Conservation (phyloP, 352 stramenopile genomes). For the Globisporangium echinulatum region DNA sequence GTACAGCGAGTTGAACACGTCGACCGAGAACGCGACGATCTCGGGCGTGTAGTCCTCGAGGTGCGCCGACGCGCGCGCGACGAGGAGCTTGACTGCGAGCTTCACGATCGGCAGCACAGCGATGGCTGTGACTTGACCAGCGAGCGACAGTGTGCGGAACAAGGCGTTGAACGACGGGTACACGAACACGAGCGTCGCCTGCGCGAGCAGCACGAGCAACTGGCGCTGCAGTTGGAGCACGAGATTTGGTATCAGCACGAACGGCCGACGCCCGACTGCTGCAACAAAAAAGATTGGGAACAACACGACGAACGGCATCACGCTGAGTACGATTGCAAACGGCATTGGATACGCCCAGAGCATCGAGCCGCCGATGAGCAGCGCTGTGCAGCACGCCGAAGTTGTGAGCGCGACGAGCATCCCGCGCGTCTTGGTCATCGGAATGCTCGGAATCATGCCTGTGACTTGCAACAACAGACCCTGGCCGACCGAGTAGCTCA, state of each 20-base stretch:
- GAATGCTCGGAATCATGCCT: constrained; percentile 2
- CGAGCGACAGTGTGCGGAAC: constrained; percentile 13
- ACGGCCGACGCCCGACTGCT: neutral
- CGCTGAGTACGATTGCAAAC: constrained; percentile 22
- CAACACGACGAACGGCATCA: constrained; percentile 16
- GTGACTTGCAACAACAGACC: constrained; percentile 1
- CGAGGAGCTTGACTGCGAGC: constrained; percentile 26
- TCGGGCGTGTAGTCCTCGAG: constrained; percentile 27
- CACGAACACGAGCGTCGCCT: constrained; percentile 23
- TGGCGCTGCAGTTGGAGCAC: constrained; percentile 14
- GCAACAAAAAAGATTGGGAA: constrained; percentile 12
- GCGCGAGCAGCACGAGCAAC: constrained; percentile 12
- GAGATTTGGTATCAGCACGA: constrained; percentile 9
- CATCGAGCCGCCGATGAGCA: constrained; percentile 16
- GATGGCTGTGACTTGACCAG: constrained; percentile 13
- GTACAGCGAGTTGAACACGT: constrained; percentile 36
- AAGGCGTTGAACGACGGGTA: constrained; percentile 28
- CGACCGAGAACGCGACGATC: constrained; percentile 26
- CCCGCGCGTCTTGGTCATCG: neutral
- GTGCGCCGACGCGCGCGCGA: constrained; percentile 14
- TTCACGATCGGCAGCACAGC: constrained; percentile 22
- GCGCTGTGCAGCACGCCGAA: neutral
- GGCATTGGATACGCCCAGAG: constrained; percentile 33
- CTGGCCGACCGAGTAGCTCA: constrained; percentile 10
- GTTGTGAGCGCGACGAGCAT: neutral